Conservation (phyloP, 1,284 basidiomycete species). For the Bjerkandera adusta region DNA sequence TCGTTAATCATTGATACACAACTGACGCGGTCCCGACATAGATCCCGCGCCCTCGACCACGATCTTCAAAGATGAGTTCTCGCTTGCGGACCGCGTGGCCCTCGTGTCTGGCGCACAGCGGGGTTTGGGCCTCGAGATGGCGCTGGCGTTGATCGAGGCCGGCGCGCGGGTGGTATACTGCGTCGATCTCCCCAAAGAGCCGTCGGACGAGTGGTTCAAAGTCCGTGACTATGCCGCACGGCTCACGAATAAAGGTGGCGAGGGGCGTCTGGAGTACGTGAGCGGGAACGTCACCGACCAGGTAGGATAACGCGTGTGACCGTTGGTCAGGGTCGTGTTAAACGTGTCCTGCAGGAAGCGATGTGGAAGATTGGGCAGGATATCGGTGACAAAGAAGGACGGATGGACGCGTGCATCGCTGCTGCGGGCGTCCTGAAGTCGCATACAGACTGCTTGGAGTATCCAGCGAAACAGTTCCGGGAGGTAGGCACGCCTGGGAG, state of each 20-base stretch:
- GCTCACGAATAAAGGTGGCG: slow-evolving; percentile 35
- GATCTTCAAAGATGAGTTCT: slow-evolving; percentile 69
- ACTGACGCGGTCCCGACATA: slow-evolving; percentile 1
- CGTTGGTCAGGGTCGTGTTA: too few relatives aligned
- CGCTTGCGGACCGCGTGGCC: slow-evolving; percentile 69
- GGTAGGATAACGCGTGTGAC: slow-evolving; percentile 13
- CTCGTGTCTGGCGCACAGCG: slow-evolving; percentile 80
- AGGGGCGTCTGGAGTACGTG: slow-evolving; percentile 62
- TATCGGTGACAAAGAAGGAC: slow-evolving; percentile 61
- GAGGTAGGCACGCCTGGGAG: slow-evolving; percentile 39
- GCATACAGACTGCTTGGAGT: slow-evolving; percentile 45
- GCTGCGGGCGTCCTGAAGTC: slow-evolving; percentile 75
- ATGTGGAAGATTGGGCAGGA: slow-evolving; percentile 56
- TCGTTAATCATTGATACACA: slow-evolving; percentile 13
- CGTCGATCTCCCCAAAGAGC: slow-evolving; percentile 65
- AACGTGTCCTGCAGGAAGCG: slow-evolving; percentile 20
- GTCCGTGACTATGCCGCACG: slow-evolving; percentile 52
- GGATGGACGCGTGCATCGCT: slow-evolving; percentile 74
- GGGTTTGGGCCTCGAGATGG: slow-evolving; percentile 83
- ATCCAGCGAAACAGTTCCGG: slow-evolving; percentile 68
- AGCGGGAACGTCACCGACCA: slow-evolving; percentile 66
- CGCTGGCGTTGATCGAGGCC: slow-evolving; percentile 72
- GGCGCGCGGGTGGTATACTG: slow-evolving; percentile 78
- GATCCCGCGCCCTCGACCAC: slow-evolving; percentile 24
- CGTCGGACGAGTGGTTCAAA: slow-evolving; percentile 66